Base-by-base conservation (phyloP, 441 rosid genomes). In the Populus hybrid region DNA sequence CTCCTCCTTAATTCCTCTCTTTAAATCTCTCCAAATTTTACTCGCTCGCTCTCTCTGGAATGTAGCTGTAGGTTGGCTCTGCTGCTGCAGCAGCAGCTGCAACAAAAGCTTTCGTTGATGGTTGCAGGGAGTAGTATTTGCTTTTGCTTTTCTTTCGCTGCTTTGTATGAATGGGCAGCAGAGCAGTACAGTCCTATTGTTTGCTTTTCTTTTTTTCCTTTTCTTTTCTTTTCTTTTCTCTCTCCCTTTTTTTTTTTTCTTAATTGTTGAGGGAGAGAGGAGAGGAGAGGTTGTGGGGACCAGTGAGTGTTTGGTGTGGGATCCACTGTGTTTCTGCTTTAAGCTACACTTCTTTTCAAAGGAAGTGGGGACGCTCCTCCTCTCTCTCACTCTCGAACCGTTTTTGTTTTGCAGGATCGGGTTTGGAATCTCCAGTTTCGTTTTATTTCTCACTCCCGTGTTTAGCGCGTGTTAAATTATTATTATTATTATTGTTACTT, bases 261-360 rank as follows among this genome's bases (percentile, higher is more conserved):
- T 12, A 12, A 50, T 50, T 14, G 59, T 14, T 4, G 59, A 16
- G 59, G 1, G 26, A 26, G 26, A 26, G 26, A 26, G 11, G 28
- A 20, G 61, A 61, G 74, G 79, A 2, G 81, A 69, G 74, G 69
- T 75, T 31, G n/a, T 14, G 71, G 71, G 79, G 76, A 26, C 68
- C 81, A 56, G 35, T 29, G 24, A 3, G 20, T 56, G 11, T 26
- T 36, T n/a, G 31, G 21, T 21, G 59, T 50, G 73, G 87, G 78
- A 45, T n/a, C 81, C 82, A 66, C 38, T 3, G 63, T 90, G 93
- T 82, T 81, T 78, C 88, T 82, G 66, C 87, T 86, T 87, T 86
- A 31, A 82, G 74, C 88, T 81, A 85, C 94, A 90, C 64, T 61
- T 70, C 78, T 83, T 79, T 87, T 78, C 74, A 26, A 24, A 31